These are phyloP conservation scores for Tolypocladium album DNA, from an alignment of 2,329 filamentous ascomycete species.

Conservation along the genomic window DNA sequence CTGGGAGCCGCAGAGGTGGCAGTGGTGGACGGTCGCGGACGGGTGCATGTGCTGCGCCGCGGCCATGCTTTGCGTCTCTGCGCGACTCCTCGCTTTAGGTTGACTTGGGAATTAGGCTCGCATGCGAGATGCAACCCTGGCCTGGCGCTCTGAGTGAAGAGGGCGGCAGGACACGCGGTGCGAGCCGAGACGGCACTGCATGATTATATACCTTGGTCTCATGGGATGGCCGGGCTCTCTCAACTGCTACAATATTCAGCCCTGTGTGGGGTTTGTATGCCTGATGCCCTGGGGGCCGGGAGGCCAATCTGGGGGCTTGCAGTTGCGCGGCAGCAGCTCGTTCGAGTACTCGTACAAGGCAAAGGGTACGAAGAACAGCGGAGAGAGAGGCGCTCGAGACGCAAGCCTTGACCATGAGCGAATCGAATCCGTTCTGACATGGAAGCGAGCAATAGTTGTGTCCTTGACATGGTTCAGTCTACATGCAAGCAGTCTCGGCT, in stretches of 20 bases:
- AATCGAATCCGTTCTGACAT: too few relatives aligned
- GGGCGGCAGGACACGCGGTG: not conserved
- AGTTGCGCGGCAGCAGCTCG: not conserved
- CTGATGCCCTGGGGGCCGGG: not conserved
- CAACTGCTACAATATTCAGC: not conserved
- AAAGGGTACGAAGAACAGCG: too few relatives aligned
- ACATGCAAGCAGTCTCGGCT: too few relatives aligned
- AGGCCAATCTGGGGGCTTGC: not conserved
- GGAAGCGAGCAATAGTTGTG: too few relatives aligned
- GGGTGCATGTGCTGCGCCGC: not conserved
- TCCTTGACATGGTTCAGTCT: too few relatives aligned
- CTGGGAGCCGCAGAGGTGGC: slow-evolving; percentile 3
- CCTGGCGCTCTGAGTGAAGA: not conserved
- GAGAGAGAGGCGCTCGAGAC: too few relatives aligned
- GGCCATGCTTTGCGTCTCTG: not conserved
- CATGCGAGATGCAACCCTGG: not conserved
- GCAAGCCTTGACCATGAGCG: too few relatives aligned
- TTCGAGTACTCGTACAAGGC: not conserved
- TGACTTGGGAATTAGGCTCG: not conserved
- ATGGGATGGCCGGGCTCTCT: not conserved
- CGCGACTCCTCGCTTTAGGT: not conserved
- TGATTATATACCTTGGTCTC: not conserved
- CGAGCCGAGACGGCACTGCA: not conserved
- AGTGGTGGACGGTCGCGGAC: not conserved
- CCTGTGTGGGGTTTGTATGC: not conserved